These are phyloP conservation scores for Trichophaea hybrida DNA, from an alignment of 2,329 filamentous ascomycete genomes.

Conservation along the genomic window DNA sequence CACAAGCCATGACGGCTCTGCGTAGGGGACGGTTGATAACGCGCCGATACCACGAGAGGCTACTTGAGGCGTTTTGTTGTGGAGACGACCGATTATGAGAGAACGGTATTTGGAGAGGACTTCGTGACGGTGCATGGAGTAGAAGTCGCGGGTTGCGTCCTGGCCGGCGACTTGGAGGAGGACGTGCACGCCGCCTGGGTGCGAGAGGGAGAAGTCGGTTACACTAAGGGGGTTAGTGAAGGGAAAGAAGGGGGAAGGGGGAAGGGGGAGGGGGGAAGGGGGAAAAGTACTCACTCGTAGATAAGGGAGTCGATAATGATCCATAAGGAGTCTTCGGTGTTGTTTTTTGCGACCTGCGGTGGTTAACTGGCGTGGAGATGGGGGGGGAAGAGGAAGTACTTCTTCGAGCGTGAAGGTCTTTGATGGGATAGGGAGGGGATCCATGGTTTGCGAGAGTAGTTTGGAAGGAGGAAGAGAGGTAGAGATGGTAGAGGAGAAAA, in stretches of 20 bases:
- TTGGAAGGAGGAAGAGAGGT: neutral
- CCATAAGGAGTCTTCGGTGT: constrained; percentile 61
- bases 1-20: constrained; percentile 56
- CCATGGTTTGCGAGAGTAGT: neutral
- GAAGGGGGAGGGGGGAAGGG: neutral
- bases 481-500: neutral
- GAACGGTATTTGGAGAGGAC: constrained; percentile 66
- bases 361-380: neutral
- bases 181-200: constrained; percentile 69
- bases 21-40: constrained; percentile 52
- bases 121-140: constrained; percentile 84
- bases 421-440: neutral
- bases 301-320: constrained; percentile 76
- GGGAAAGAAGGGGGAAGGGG: neutral
- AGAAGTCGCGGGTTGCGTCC: constrained; percentile 71
- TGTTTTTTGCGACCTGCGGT: constrained; percentile 55
- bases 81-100: constrained; percentile 60
- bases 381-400: neutral
- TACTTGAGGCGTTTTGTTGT: constrained; percentile 61
- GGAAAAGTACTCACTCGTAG: constrained; percentile 43
- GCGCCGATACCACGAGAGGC: constrained; percentile 55
- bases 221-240: constrained; percentile 31
- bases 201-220: constrained; percentile 69
- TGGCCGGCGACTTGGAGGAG: constrained; percentile 65
- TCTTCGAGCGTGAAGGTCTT: constrained; percentile 34